These are phyloP conservation scores for Ophiosphaerella korrae DNA, from an alignment of 2,329 filamentous ascomycete species.

Conservation along the genomic window DNA sequence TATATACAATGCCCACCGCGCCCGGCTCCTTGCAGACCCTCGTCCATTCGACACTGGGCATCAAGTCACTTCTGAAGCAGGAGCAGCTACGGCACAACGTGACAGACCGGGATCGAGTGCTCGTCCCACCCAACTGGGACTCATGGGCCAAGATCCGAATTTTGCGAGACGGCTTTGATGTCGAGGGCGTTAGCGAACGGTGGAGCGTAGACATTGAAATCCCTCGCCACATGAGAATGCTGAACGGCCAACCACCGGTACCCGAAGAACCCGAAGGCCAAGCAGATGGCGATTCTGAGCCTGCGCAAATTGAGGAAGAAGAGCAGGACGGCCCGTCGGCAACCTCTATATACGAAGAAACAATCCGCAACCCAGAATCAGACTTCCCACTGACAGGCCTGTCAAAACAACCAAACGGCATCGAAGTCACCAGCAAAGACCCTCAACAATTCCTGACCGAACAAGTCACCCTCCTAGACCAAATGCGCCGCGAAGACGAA, in stretches of 20 bases:
- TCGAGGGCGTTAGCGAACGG: slow-evolving; percentile 80
- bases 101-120: slow-evolving; percentile 90
- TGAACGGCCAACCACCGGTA: slow-evolving; percentile 25
- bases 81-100: slow-evolving; percentile 67
- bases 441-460: slow-evolving; percentile 77
- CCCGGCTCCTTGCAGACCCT: slow-evolving; percentile 78
- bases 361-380: slow-evolving; percentile 74
- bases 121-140: slow-evolving; percentile 97
- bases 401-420: slow-evolving; percentile 50
- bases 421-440: slow-evolving; percentile 72
- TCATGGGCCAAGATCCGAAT: slow-evolving; percentile 98
- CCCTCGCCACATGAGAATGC: slow-evolving; percentile 31
- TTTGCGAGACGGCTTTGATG: slow-evolving; percentile 87
- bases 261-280: slow-evolving; percentile 16
- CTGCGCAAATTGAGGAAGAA: slow-evolving; percentile 11
- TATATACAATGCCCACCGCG: slow-evolving; percentile 56
- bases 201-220: slow-evolving; percentile 83
- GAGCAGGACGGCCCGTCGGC: slow-evolving; percentile 58
- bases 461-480: slow-evolving; percentile 78
- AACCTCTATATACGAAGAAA: slow-evolving; percentile 76
- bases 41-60: slow-evolving; percentile 83
- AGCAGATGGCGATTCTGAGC: slow-evolving; percentile 11
- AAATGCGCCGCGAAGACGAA: slow-evolving; percentile 63
- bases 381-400: slow-evolving; percentile 48
- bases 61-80: slow-evolving; percentile 74